Percentiles rank a stretch among this genome's conserved stretches.
These are phyloP conservation scores for Guyanaporus albipodus DNA, from an alignment of 768 basidiomycete species.

Conservation along the genomic window DNA sequence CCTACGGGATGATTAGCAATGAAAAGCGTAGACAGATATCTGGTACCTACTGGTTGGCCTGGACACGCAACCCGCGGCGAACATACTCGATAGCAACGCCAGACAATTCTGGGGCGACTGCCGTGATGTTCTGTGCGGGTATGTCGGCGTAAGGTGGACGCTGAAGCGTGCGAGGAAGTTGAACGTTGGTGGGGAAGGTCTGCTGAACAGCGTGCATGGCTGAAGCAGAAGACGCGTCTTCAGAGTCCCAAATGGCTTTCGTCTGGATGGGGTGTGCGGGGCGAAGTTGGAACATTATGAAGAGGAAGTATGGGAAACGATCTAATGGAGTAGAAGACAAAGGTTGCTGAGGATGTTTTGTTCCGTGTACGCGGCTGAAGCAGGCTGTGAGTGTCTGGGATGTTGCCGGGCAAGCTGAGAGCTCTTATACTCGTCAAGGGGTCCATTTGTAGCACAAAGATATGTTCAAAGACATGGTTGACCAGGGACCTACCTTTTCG, in stretches of 20 bases:
- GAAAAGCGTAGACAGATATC: slow-evolving; percentile 6
- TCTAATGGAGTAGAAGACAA: slow-evolving; percentile 19
- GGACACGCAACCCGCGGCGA: slow-evolving; percentile 43
- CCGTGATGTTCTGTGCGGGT: slow-evolving; percentile 48
- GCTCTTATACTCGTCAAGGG: slow-evolving; percentile 28
- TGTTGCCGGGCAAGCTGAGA: slow-evolving; percentile 8
- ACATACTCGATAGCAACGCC: slow-evolving; percentile 63
- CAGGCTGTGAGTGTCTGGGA: slow-evolving; percentile 16
- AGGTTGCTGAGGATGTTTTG: slow-evolving; percentile 16
- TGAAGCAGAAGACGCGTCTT: slow-evolving; percentile 24
- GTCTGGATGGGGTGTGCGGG: slow-evolving; percentile 35
- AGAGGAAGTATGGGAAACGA: slow-evolving; percentile 9
- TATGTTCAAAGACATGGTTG: slow-evolving; percentile 24
- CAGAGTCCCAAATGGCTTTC: slow-evolving; percentile 35
- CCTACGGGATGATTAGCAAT: slow-evolving; percentile 35
- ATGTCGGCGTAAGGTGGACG: slow-evolving; percentile 59
- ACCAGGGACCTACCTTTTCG: slow-evolving; percentile 23
- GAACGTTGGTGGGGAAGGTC: slow-evolving; percentile 38
- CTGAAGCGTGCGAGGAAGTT: slow-evolving; percentile 68
- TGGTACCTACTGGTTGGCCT: slow-evolving; percentile 42
- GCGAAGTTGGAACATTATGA: slow-evolving; percentile 34
- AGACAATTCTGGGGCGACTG: slow-evolving; percentile 49
- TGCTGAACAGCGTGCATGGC: slow-evolving; percentile 31
- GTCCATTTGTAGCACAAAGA: slow-evolving; percentile 33
- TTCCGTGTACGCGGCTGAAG: slow-evolving; percentile 6